phyloP scores from a whole-genome alignment of 192 early-diverging fungal genomes.

The Coemansia sp. region DNA sequence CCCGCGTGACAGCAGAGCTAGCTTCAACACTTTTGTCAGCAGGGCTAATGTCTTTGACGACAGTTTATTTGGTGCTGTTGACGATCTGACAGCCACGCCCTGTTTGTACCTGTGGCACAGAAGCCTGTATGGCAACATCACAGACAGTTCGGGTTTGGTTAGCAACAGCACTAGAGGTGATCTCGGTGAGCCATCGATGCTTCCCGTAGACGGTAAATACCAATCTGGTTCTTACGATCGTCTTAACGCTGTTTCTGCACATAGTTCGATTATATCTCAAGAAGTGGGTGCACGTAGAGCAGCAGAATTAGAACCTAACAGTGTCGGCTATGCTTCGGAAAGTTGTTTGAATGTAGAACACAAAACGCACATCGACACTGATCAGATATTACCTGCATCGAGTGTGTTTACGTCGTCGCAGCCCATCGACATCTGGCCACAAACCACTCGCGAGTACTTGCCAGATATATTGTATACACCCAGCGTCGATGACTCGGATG shows the following conservation, averaged over 20 bases:
- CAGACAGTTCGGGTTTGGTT: not conserved
- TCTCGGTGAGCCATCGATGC: not conserved
- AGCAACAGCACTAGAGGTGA: not conserved
- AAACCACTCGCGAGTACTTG: slow-evolving; percentile 22
- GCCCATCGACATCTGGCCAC: slow-evolving; percentile 18
- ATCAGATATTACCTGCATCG: not conserved
- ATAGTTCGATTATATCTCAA: not conserved
- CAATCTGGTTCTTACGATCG: not conserved
- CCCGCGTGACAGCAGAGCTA: not conserved
- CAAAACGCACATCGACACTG: not conserved
- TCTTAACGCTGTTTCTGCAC: not conserved
- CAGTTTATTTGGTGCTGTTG: slow-evolving; percentile 7
- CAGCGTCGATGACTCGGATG: not conserved
- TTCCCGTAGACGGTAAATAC: not conserved
- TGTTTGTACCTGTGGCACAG: slow-evolving; percentile 38
- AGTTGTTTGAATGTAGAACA: too few relatives aligned
- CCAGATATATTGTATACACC: not conserved
- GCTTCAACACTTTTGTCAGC: not conserved
- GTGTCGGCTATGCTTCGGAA: too few relatives aligned
- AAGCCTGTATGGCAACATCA: not conserved
- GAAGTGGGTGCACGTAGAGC: too few relatives aligned
- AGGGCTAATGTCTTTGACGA: not conserved
- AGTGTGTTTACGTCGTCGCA: slow-evolving; percentile 6
- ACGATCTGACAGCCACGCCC: not conserved
- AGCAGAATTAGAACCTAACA: too few relatives aligned